Conservation (phyloP, 108 stramenopile genomes). For the Poteriospumella lacustris region DNA sequence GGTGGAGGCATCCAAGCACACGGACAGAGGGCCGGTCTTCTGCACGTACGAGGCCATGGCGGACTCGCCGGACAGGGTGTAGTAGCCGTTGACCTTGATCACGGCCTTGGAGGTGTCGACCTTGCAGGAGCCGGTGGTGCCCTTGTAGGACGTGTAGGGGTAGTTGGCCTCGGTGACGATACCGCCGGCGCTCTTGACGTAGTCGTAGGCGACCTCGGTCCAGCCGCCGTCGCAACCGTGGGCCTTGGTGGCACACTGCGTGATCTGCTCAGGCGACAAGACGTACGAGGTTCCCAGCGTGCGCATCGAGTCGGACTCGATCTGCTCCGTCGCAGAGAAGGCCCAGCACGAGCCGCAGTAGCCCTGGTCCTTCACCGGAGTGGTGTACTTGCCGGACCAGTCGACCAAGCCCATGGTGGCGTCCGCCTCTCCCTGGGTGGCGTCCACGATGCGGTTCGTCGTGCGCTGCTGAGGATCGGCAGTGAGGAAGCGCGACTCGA, state of each 20-base stretch:
- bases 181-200: conserved; percentile 25
- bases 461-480: background rate
- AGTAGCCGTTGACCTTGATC: conserved; percentile 4
- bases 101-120: background rate
- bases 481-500: conserved; percentile 11
- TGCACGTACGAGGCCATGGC: conserved; percentile 19
- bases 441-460: background rate
- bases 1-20: conserved; percentile 35
- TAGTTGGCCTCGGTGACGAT: conserved; percentile 24
- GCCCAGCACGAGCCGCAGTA: conserved; percentile 31
- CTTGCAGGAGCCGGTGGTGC: conserved; percentile 22
- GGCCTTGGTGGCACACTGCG: conserved; percentile 10
- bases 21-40: conserved; percentile 16
- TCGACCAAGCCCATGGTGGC: background rate
- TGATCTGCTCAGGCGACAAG: conserved; percentile 23
- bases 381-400: conserved; percentile 26
- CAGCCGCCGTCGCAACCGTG: conserved; percentile 29
- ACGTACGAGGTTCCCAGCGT: conserved; percentile 5
- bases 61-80: conserved; percentile 3
- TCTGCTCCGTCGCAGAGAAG: conserved; percentile 29
- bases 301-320: conserved; percentile 23
- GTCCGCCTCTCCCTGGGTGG: background rate
- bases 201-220: conserved; percentile 26
- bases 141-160: conserved; percentile 18
- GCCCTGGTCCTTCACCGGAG: conserved; percentile 26